Evolutionary conservation across 495 filamentous ascomycete species (phyloP).

Genomic region (Podospora pseudopauciseta): DNA sequence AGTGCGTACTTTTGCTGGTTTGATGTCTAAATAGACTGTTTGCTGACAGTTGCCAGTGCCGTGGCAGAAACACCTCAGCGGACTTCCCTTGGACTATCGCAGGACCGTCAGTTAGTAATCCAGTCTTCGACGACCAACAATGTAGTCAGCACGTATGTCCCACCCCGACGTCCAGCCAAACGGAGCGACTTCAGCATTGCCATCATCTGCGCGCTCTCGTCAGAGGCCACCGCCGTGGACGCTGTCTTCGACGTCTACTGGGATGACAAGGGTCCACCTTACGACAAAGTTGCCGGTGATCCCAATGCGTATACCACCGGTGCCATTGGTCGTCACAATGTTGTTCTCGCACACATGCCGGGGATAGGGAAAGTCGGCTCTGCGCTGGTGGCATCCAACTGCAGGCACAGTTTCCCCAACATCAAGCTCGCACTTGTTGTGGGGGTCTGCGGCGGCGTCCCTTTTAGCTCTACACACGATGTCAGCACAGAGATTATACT

Average conservation of each 20-base stretch:
- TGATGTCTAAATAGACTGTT: background rate
- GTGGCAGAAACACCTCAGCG: background rate
- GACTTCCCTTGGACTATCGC: background rate
- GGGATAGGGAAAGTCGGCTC: background rate
- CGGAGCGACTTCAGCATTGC: background rate
- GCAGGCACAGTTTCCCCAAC: background rate
- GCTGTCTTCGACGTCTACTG: background rate
- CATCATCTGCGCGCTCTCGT: background rate
- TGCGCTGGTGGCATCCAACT: background rate
- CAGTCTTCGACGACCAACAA: background rate
- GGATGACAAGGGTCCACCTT: background rate
- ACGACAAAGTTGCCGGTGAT: background rate
- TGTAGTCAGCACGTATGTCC: background rate
- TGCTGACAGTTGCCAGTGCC: background rate
- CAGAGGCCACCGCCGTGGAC: background rate
- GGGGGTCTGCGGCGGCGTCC: background rate
- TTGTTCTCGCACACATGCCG: background rate
- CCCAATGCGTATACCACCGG: background rate
- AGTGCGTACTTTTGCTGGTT: background rate
- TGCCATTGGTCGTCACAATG: background rate
- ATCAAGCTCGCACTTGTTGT: conserved; percentile 1
- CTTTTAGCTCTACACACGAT: background rate
- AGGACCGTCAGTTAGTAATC: background rate
- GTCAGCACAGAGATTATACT: background rate
- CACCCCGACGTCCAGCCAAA: background rate